A percentile compares a stretch with the other conserved stretches of the same genome.
Evolutionary conservation across 192 early-diverging fungal genomes (phyloP).

Genomic region (Radiomyces spectabilis): DNA sequence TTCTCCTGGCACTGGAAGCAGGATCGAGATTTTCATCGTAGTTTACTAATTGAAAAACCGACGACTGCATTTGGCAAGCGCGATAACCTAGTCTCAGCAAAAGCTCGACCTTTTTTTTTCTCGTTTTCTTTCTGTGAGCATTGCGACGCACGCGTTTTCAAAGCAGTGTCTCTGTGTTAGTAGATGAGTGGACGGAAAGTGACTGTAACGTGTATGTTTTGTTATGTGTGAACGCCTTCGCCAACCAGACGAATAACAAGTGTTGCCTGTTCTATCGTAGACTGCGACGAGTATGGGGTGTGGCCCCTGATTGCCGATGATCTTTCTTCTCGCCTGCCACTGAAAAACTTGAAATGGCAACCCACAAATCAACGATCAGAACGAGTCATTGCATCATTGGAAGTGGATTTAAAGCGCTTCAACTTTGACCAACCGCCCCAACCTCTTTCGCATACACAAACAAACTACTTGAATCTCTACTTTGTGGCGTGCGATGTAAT

Average conservation of each 20-base stretch:
- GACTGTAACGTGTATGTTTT: conserved; percentile 32
- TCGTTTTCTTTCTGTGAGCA: too few relatives aligned
- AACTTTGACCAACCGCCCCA: conserved; percentile 27
- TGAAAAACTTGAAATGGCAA: conserved; percentile 76
- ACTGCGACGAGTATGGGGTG: conserved; percentile 48
- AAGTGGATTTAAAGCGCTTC: conserved; percentile 51
- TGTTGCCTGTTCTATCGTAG: conserved; percentile 12
- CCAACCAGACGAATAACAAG: background rate
- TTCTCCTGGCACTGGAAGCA: too few relatives aligned
- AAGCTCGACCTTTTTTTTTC: too few relatives aligned
- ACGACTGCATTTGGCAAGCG: too few relatives aligned
- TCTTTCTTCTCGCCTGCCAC: conserved; percentile 61
- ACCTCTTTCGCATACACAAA: conserved; percentile 36
- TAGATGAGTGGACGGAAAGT: conserved; percentile 28
- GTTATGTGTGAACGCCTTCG: background rate
- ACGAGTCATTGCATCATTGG: conserved; percentile 52
- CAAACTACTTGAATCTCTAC: conserved; percentile 71
- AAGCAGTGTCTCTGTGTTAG: too few relatives aligned
- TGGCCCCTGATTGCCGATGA: conserved; percentile 63
- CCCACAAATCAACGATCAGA: conserved; percentile 56
- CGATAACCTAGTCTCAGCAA: too few relatives aligned
- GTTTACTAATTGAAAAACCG: too few relatives aligned
- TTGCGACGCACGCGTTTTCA: too few relatives aligned
- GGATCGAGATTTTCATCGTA: too few relatives aligned
- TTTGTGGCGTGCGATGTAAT: conserved; percentile 73